phyloP scores from a whole-genome alignment of 202 grass and related monocot species.

The Digitaria exilis region DNA sequence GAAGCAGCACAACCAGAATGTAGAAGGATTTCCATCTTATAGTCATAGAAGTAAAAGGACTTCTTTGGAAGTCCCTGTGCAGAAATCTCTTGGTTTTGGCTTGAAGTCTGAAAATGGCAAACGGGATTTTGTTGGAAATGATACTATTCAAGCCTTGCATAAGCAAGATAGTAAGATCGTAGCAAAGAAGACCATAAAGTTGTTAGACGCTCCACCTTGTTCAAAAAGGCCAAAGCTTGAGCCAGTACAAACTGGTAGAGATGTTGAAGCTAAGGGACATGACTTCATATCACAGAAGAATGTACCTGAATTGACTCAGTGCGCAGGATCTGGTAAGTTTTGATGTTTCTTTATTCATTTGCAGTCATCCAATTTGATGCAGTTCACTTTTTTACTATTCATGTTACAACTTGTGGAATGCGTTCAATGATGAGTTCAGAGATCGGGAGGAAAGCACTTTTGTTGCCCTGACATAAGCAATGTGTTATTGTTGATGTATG shows the following conservation, averaged over 20 bases:
- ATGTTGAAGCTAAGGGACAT: conserved; percentile 52
- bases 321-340: conserved; percentile 59
- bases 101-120: conserved; percentile 66
- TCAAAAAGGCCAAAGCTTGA: conserved; percentile 81
- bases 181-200: conserved; percentile 77
- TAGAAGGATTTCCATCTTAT: conserved; percentile 55
- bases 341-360: conserved; percentile 28
- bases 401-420: background rate
- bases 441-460: background rate
- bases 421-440: background rate
- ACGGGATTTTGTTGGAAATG: conserved; percentile 57
- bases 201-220: conserved; percentile 62
- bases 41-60: conserved; percentile 61
- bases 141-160: conserved; percentile 51
- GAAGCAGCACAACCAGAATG: conserved; percentile 61
- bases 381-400: conserved; percentile 5
- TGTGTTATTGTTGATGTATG: background rate
- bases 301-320: conserved; percentile 48
- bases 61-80: conserved; percentile 48
- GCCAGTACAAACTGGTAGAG: conserved; percentile 49
- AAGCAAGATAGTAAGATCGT: conserved; percentile 63
- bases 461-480: background rate
- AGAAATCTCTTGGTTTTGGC: conserved; percentile 58
- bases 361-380: conserved; percentile 14
- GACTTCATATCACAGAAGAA: conserved; percentile 44